Evolutionary conservation across 2,329 filamentous ascomycete species (phyloP).

Genomic region (Ophiostoma quercus): DNA sequence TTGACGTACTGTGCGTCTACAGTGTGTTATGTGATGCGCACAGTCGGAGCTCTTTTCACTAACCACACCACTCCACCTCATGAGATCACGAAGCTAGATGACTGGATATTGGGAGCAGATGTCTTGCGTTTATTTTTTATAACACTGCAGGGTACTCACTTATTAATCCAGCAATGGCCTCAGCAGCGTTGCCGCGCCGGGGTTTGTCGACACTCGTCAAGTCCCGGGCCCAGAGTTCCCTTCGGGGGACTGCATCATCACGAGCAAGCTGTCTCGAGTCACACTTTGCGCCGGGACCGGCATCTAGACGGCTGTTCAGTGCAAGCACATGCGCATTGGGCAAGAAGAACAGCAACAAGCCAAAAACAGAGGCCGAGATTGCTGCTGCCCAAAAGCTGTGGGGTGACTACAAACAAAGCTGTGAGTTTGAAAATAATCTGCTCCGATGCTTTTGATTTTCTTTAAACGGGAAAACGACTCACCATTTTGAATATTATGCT

Average conservation of each 20-base stretch:
- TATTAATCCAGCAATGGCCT: constrained; percentile 16
- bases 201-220: constrained; percentile 16
- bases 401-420: constrained; percentile 42
- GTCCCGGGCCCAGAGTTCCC: background rate
- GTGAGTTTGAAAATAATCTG: constrained; percentile 32
- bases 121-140: background rate
- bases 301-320: background rate
- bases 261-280: background rate
- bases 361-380: background rate
- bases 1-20: background rate
- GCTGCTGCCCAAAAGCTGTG: constrained; percentile 27
- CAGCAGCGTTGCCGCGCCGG: constrained; percentile 6
- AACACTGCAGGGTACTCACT: background rate
- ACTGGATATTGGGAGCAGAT: background rate
- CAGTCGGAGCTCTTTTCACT: background rate
- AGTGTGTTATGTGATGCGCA: background rate
- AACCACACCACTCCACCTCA: constrained; percentile 17
- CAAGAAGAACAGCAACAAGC: background rate
- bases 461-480: background rate
- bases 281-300: background rate
- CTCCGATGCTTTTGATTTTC: background rate
- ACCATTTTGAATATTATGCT: background rate
- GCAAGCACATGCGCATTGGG: background rate
- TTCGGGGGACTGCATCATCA: background rate
- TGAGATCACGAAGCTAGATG: background rate